A percentile compares a stretch with the other conserved stretches of the same genome.
These are phyloP conservation scores for Trametes maxima DNA, from an alignment of 768 basidiomycete genomes.

Conservation along the genomic window DNA sequence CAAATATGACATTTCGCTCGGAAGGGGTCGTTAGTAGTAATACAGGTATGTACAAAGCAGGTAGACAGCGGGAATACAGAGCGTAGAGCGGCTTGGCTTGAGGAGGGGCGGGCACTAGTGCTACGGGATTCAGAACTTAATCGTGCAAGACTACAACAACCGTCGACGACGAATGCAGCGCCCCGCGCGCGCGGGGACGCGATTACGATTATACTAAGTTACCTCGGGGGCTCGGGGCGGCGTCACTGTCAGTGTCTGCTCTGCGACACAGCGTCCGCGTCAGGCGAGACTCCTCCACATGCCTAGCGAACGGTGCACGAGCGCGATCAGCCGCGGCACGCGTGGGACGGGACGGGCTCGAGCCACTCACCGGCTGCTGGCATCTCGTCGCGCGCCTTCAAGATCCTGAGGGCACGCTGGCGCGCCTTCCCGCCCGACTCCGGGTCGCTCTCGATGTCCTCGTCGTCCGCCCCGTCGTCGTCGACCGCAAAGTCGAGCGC, in stretches of 20 bases:
- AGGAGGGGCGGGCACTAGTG: slow-evolving; percentile 13
- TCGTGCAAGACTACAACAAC: slow-evolving; percentile 25
- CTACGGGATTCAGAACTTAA: slow-evolving; percentile 17
- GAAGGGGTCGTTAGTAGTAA: slow-evolving; percentile 3
- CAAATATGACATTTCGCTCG: neutral
- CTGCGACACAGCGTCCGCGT: slow-evolving; percentile 19
- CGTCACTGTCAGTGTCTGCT: slow-evolving; percentile 10
- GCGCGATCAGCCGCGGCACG: neutral
- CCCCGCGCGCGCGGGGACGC: slow-evolving; percentile 7
- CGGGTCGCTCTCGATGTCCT: slow-evolving; percentile 35
- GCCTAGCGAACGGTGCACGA: slow-evolving; percentile 48
- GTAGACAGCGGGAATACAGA: slow-evolving; percentile 22
- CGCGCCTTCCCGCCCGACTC: slow-evolving; percentile 48
- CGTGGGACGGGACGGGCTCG: neutral
- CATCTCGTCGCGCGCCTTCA: slow-evolving; percentile 67
- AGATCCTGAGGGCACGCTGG: slow-evolving; percentile 64
- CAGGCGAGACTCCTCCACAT: slow-evolving; percentile 83
- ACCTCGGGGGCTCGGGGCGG: slow-evolving; percentile 13
- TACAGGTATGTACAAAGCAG: slow-evolving; percentile 26
- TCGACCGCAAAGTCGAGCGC: slow-evolving; percentile 61
- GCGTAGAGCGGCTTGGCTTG: slow-evolving; percentile 6
- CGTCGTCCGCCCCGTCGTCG: slow-evolving; percentile 51
- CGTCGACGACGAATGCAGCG: slow-evolving; percentile 1
- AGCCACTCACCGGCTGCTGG: slow-evolving; percentile 41
- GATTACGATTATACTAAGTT: slow-evolving; percentile 25